Evolutionary conservation across 352 stramenopile genomes (phyloP).

Genomic region (Phytophthora fragariaefolia): DNA sequence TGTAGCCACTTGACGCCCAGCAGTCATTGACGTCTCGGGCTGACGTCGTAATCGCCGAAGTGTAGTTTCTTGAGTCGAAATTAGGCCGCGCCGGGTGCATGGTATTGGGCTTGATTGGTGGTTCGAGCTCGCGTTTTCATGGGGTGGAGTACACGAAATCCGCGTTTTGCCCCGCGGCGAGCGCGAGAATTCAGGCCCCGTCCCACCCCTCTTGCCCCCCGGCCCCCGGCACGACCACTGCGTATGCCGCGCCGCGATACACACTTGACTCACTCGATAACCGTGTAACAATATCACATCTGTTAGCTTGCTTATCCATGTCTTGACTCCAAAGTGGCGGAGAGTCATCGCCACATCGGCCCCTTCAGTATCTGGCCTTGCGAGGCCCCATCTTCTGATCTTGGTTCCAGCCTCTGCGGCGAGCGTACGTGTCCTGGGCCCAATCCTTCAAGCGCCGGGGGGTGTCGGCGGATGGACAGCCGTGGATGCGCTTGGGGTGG

Average conservation of each 20-base stretch:
- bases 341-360: conserved; percentile 11
- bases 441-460: conserved; percentile 7
- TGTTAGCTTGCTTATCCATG: conserved; percentile 12
- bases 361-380: background rate
- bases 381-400: background rate
- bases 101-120: background rate
- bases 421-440: background rate
- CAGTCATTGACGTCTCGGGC: too few species aligned
- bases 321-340: conserved; percentile 3
- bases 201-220: conserved; percentile 9
- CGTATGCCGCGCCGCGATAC: background rate
- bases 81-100: background rate
- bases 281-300: background rate
- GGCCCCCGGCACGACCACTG: background rate
- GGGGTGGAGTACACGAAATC: background rate
- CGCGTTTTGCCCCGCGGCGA: background rate
- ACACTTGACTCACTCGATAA: conserved; percentile 7
- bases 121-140: background rate
- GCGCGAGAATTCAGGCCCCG: too few species aligned
- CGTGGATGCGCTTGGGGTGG: conserved; percentile 3
- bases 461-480: conserved; percentile 1
- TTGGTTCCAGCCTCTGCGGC: background rate
- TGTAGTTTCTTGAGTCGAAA: too few species aligned
- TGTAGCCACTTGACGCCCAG: background rate
- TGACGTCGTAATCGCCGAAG: too few species aligned